Base-by-base conservation (phyloP, 495 filamentous ascomycete species). In the Penicillium silybi region DNA sequence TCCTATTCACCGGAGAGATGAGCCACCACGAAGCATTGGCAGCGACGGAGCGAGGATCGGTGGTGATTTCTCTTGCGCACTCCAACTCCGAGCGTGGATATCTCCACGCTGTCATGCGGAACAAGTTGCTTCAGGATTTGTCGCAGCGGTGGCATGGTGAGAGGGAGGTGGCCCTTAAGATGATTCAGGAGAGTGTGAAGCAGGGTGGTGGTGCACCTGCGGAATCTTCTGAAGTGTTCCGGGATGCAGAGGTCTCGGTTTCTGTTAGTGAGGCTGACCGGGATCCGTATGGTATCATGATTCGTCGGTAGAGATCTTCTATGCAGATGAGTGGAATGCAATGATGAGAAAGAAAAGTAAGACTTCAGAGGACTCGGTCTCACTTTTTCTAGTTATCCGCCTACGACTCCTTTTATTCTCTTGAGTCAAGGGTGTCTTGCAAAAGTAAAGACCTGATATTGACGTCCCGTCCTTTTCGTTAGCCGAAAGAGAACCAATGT, bases 1-100 rank as follows among this genome's bases (percentile, higher is more conserved):
- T 97, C 22, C 69, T 92, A 0, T 87, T 97, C 52, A 97, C 92
- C 0, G 93, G 93, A 7, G 93, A 98, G 66, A 80, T 97, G 80
- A 85, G 81, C 46, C 93, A 98, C 66, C 93, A 98, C 63, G 86
- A 93, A 52, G 87, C 92, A 10, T 78, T 98, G 37, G 82, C 87
- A 26, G 86, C 89, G 19, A 89, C 86, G 25, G 92, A 97, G 76
- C 77, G 80, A n/a, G 93, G 93, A n/a, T 85, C 86, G 50, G 83
- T 79, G 48, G 89, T 96, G 0, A 79, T 98, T 49, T 84, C 85
- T 7, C 78, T 93, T 25, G 92, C 95, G 54, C 93, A 98, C 66
- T 89, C 86, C 52, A 97, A 97, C 70, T 91, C 86, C 0, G 93
- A 97, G 73, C 68, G 92, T 13, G 85, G 83, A 2, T 97, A 89